Conservation (phyloP, 2,329 filamentous ascomycete genomes). For the Penicillium verrucosum region DNA sequence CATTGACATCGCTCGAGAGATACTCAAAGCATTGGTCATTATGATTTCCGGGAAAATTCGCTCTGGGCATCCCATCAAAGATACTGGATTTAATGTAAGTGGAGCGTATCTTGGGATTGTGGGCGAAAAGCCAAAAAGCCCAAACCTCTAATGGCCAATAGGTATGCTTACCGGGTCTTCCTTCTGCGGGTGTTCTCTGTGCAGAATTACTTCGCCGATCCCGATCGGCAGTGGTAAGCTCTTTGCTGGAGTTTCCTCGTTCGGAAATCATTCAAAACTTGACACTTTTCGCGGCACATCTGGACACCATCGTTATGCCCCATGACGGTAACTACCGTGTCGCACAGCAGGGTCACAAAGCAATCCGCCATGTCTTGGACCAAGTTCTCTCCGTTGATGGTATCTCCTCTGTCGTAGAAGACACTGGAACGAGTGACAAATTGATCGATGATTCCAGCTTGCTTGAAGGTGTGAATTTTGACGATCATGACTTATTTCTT, state of each 20-base stretch:
- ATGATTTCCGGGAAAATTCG: constrained; percentile 11
- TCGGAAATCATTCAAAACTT: constrained; percentile 31
- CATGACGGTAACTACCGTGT: constrained; percentile 26
- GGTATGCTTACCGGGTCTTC: constrained; percentile 24
- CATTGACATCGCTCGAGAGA: constrained; percentile 22
- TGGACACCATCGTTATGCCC: constrained; percentile 19
- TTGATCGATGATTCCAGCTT: neutral
- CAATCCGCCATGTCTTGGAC: constrained; percentile 24
- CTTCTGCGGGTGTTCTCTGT: constrained; percentile 27
- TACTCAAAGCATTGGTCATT: constrained; percentile 19
- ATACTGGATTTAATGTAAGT: constrained; percentile 6
- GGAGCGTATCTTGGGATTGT: too few relatives aligned
- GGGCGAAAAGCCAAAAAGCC: too few relatives aligned
- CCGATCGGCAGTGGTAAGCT: neutral
- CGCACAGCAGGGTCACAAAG: constrained; percentile 22
- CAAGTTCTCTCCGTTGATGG: constrained; percentile 13
- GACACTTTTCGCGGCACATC: constrained; percentile 25
- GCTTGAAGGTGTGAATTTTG: neutral
- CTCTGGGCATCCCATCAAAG: constrained; percentile 10
- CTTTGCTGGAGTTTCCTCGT: constrained; percentile 15
- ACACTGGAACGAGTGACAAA: neutral
- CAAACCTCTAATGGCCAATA: too few relatives aligned
- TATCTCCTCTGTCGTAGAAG: neutral
- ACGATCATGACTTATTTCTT: constrained; percentile 5
- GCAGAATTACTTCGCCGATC: constrained; percentile 27